These are phyloP conservation scores for Ceratocystis lukuohia DNA, from an alignment of 2,329 filamentous ascomycete species.

Conservation along the genomic window DNA sequence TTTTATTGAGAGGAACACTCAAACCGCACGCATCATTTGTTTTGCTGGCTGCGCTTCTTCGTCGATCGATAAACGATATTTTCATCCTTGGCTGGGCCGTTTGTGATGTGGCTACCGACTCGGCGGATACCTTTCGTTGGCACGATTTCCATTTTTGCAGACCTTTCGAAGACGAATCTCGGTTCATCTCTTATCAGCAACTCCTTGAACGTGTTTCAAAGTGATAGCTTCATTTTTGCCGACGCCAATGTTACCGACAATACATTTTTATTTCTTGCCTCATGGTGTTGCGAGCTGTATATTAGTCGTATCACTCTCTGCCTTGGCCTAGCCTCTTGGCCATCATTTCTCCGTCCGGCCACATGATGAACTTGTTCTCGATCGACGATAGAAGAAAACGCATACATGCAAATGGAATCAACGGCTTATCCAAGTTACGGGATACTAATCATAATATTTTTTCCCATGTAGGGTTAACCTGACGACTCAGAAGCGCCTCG, in stretches of 20 bases:
- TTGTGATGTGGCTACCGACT: conserved; percentile 2
- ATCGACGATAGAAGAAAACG: conserved; percentile 4
- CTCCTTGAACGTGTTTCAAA: not conserved
- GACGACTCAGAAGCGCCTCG: conserved; percentile 99
- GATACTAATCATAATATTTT: conserved; percentile 19
- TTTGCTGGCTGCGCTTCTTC: conserved; percentile 4
- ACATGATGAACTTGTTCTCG: not conserved
- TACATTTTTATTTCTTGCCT: not conserved
- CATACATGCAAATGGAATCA: not conserved
- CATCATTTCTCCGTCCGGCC: not conserved
- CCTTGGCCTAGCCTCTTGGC: not conserved
- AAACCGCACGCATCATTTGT: not conserved
- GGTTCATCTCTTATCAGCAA: not conserved
- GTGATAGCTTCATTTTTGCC: not conserved
- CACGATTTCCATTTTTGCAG: not conserved
- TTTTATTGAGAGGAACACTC: not conserved
- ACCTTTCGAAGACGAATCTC: not conserved
- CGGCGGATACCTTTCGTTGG: not conserved
- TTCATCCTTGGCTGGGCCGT: not conserved
- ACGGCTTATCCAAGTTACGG: not conserved
- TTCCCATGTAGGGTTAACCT: conserved; percentile 74
- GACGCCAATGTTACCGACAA: not conserved
- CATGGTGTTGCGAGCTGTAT: not conserved
- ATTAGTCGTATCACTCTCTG: not conserved
- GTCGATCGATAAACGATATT: not conserved